A percentile compares a stretch with the other conserved stretches of the same genome.
Evolutionary conservation across 2,329 filamentous ascomycete genomes (phyloP).

Genomic region (Thielaviopsis ethacetica): DNA sequence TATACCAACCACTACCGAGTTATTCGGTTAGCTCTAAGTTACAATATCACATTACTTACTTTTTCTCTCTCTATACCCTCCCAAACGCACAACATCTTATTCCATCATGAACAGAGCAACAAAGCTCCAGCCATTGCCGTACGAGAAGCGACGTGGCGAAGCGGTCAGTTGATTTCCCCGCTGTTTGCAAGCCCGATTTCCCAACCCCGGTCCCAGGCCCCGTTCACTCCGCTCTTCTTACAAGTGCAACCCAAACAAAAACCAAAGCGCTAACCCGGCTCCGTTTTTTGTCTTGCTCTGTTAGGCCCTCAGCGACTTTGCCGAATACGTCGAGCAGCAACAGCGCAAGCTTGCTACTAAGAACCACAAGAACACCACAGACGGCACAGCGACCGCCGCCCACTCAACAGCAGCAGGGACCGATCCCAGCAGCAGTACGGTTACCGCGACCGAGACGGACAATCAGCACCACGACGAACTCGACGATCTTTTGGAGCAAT

Average conservation of each 20-base stretch:
- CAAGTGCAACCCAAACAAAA: too few species aligned
- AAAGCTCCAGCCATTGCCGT: slow-evolving; percentile 41
- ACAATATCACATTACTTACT: not conserved
- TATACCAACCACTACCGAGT: not conserved
- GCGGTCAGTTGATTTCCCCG: slow-evolving; percentile 36
- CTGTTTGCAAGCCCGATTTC: not conserved
- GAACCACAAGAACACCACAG: slow-evolving; percentile 19
- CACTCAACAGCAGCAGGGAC: slow-evolving; percentile 13
- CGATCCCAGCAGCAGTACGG: slow-evolving; percentile 14
- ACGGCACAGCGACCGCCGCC: slow-evolving; percentile 18
- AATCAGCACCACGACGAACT: slow-evolving; percentile 60
- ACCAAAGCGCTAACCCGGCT: too few species aligned
- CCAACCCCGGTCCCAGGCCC: not conserved
- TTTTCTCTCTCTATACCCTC: not conserved
- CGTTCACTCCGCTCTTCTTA: not conserved
- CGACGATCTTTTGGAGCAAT: slow-evolving; percentile 68
- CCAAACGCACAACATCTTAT: not conserved
- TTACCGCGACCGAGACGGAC: slow-evolving; percentile 10
- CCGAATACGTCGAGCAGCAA: slow-evolving; percentile 92
- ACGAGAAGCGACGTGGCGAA: slow-evolving; percentile 77
- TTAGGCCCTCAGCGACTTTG: slow-evolving; percentile 79
- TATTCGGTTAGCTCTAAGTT: not conserved
- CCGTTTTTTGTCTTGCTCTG: not conserved
- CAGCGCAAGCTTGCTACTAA: slow-evolving; percentile 53
- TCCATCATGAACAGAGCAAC: slow-evolving; percentile 36